These are phyloP conservation scores for Curvularia eragrostidis DNA, from an alignment of 2,329 filamentous ascomycete genomes.

Conservation along the genomic window DNA sequence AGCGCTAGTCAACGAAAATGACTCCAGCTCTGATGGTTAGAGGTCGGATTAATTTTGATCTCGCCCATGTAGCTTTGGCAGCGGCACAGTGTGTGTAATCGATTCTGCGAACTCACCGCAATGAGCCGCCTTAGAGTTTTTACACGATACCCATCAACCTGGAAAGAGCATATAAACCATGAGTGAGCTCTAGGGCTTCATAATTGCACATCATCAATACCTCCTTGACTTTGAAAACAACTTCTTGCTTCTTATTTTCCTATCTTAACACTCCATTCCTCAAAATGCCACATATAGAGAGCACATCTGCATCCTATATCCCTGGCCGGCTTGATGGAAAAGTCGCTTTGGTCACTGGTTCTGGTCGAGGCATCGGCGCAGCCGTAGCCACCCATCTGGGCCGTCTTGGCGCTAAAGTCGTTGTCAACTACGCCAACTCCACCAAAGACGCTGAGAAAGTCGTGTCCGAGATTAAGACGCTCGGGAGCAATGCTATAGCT, in stretches of 20 bases:
- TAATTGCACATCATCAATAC: background rate
- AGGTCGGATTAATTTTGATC: background rate
- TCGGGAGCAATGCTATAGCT: conserved; percentile 58
- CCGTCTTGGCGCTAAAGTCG: conserved; percentile 64
- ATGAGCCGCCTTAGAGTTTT: background rate
- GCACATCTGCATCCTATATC: background rate
- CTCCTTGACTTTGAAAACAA: too few species aligned
- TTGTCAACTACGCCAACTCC: conserved; percentile 69
- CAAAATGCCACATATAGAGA: background rate
- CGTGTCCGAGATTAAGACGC: conserved; percentile 49
- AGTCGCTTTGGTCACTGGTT: conserved; percentile 64
- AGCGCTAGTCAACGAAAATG: background rate
- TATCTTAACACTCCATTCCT: background rate
- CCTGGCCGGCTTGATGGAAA: conserved; percentile 50
- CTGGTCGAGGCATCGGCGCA: conserved; percentile 67
- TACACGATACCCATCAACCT: background rate
- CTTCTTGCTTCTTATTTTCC: background rate
- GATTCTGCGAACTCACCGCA: background rate
- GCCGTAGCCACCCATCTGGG: conserved; percentile 69
- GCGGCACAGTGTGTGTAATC: background rate
- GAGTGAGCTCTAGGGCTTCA: too few species aligned
- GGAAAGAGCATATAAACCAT: background rate
- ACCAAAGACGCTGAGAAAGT: conserved; percentile 55
- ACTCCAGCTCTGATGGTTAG: background rate
- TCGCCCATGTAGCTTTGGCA: background rate